A percentile compares a stretch with the other conserved stretches of the same genome.
These are phyloP conservation scores for Aaosphaeria pasadenensis DNA, from an alignment of 2,329 filamentous ascomycete species.

Conservation along the genomic window DNA sequence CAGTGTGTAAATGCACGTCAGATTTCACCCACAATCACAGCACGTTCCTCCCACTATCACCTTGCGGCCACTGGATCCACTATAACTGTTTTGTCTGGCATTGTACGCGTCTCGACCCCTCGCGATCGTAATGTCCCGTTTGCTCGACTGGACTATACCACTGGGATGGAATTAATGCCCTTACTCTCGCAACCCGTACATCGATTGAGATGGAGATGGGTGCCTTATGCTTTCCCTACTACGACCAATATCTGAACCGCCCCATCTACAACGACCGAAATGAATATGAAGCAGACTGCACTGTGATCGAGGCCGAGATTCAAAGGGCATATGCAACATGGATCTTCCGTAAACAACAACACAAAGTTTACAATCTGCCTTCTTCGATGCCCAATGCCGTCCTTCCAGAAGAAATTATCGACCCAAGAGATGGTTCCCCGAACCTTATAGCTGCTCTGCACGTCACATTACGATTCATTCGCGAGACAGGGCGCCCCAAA, in stretches of 20 bases:
- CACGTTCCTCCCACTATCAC: neutral
- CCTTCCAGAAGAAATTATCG: neutral
- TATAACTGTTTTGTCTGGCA: neutral
- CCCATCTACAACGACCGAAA: neutral
- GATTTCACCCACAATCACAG: no score
- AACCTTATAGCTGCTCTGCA: neutral
- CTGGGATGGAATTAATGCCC: neutral
- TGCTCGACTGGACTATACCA: neutral
- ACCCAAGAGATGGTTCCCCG: neutral
- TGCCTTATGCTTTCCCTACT: neutral
- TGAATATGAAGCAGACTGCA: neutral
- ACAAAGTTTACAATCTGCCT: neutral
- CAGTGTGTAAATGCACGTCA: neutral
- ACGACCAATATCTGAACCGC: neutral
- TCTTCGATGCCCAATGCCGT: neutral
- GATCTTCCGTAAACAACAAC: neutral
- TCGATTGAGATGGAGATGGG: neutral
- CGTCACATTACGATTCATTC: neutral
- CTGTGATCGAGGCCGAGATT: neutral
- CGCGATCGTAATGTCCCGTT: neutral
- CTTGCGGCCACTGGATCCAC: neutral
- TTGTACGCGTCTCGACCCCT: neutral
- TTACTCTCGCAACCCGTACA: neutral
- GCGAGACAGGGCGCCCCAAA: neutral
- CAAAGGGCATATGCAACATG: neutral